A percentile compares a stretch with the other conserved stretches of the same genome.
Evolutionary conservation across 23 red algal species (phyloP).

Genomic region (Gracilaria vermiculophylla): DNA sequence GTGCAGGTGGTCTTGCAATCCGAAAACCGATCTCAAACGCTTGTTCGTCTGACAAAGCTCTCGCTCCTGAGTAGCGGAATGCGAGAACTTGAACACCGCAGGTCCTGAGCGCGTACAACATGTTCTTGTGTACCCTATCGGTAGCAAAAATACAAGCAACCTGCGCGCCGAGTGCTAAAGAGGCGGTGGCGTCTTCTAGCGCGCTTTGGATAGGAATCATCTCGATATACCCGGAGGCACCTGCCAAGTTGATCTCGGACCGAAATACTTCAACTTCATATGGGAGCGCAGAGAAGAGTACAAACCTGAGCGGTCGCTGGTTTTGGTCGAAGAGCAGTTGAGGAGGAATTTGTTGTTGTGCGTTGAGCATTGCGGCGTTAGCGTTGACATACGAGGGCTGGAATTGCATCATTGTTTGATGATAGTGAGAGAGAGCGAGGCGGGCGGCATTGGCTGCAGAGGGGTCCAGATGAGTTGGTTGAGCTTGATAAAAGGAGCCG

Average conservation of each 20-base stretch:
- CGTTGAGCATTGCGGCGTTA: no score
- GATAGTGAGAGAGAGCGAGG: no score
- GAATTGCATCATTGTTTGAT: no score
- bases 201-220: slow-evolving; percentile 8
- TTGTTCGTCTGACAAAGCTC: slow-evolving; percentile 12
- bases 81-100: slow-evolving; percentile 54
- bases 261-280: slow-evolving; percentile 42
- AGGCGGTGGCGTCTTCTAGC: slow-evolving; percentile 27
- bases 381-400: no score
- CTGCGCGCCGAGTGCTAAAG: slow-evolving; percentile 35
- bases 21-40: slow-evolving; percentile 33
- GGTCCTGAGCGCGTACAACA: slow-evolving; percentile 28
- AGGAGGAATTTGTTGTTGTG: neutral
- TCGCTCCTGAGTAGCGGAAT: slow-evolving; percentile 64
- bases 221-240: slow-evolving; percentile 7
- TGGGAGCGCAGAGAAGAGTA: slow-evolving; percentile 29
- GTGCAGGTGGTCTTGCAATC: slow-evolving; percentile 50
- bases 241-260: slow-evolving; percentile 11
- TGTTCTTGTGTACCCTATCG: slow-evolving; percentile 24
- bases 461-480: no score
- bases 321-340: neutral
- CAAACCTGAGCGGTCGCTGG: neutral
- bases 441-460: no score
- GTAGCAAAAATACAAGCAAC: slow-evolving; percentile 44
- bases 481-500: neutral